These are phyloP conservation scores for Aspergillus viridinutans DNA, from an alignment of 2,329 filamentous ascomycete species.

Conservation along the genomic window DNA sequence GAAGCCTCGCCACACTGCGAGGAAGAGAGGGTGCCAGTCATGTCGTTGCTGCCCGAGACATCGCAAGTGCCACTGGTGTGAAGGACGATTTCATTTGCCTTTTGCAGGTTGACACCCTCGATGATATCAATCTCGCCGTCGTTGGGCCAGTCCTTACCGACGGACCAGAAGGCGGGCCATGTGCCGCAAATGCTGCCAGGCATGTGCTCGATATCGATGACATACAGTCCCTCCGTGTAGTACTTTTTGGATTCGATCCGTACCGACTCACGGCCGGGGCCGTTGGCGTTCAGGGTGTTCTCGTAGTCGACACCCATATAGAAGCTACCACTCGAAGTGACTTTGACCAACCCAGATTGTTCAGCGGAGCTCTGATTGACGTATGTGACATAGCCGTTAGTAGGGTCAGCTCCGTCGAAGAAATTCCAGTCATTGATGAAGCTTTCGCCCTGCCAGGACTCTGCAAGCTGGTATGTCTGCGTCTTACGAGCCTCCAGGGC, in stretches of 20 bases:
- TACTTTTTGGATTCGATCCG: slow-evolving; percentile 43
- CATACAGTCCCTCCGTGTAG: slow-evolving; percentile 45
- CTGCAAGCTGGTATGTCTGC: slow-evolving; percentile 35
- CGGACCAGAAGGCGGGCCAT: slow-evolving; percentile 50
- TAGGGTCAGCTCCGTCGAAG: slow-evolving; percentile 45
- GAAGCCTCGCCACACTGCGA: slow-evolving; percentile 46
- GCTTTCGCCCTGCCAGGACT: slow-evolving; percentile 42
- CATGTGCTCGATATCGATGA: slow-evolving; percentile 48
- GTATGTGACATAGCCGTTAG: slow-evolving; percentile 50
- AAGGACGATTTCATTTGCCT: slow-evolving; percentile 45
- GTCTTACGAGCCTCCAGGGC: slow-evolving; percentile 6
- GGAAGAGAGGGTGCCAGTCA: slow-evolving; percentile 47
- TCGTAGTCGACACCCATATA: slow-evolving; percentile 46
- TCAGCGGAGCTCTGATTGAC: slow-evolving; percentile 39
- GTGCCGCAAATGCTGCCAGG: slow-evolving; percentile 46
- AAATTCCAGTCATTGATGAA: slow-evolving; percentile 51
- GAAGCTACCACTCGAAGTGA: slow-evolving; percentile 31
- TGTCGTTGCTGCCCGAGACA: slow-evolving; percentile 39
- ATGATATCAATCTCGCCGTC: slow-evolving; percentile 51
- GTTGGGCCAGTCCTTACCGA: slow-evolving; percentile 39
- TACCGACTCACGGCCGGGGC: slow-evolving; percentile 41
- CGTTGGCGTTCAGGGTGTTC: slow-evolving; percentile 32
- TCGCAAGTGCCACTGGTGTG: slow-evolving; percentile 46
- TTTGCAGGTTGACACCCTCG: slow-evolving; percentile 47
- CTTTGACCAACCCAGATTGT: slow-evolving; percentile 31